These are phyloP conservation scores for Trichophyton rubrum DNA, from an alignment of 2,329 filamentous ascomycete genomes.

Conservation along the genomic window DNA sequence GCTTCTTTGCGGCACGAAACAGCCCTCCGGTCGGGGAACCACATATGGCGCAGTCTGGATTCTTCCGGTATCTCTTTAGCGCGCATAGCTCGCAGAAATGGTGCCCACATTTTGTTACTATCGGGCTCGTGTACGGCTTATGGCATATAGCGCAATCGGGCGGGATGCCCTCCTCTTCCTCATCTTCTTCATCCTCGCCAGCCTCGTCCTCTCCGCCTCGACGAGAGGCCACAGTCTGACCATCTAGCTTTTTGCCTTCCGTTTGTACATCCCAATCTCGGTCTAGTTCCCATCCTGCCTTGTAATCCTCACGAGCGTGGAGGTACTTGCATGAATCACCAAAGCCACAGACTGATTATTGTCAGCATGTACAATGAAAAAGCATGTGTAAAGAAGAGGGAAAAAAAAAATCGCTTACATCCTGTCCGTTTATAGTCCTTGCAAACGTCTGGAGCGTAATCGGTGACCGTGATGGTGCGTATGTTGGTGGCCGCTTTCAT, in stretches of 20 bases:
- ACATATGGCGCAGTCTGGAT: conserved; percentile 76
- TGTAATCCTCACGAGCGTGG: conserved; percentile 52
- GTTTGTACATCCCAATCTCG: conserved; percentile 80
- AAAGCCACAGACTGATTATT: conserved; percentile 44
- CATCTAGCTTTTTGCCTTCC: conserved; percentile 17
- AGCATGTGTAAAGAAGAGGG: background rate
- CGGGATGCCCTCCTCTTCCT: conserved; percentile 68
- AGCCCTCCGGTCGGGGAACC: conserved; percentile 75
- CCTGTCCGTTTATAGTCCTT: conserved; percentile 85
- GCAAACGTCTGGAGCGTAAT: conserved; percentile 86
- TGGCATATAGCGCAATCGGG: conserved; percentile 85
- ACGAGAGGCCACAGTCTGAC: conserved; percentile 32
- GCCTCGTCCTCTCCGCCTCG: conserved; percentile 31
- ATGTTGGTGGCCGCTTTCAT: conserved; percentile 79
- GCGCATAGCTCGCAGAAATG: conserved; percentile 94
- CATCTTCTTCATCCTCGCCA: conserved; percentile 48
- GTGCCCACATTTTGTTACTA: conserved; percentile 83
- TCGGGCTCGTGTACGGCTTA: conserved; percentile 61
- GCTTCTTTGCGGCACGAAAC: conserved; percentile 74
- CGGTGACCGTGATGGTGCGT: conserved; percentile 75
- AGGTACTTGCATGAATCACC: conserved; percentile 67
- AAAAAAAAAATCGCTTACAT: background rate
- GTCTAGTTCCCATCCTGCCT: conserved; percentile 92
- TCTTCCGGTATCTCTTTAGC: conserved; percentile 70
- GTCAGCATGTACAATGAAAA: background rate